Evolutionary conservation across 192 early-diverging fungal species (phyloP).

Genomic region (Irineochytrium annulatum): DNA sequence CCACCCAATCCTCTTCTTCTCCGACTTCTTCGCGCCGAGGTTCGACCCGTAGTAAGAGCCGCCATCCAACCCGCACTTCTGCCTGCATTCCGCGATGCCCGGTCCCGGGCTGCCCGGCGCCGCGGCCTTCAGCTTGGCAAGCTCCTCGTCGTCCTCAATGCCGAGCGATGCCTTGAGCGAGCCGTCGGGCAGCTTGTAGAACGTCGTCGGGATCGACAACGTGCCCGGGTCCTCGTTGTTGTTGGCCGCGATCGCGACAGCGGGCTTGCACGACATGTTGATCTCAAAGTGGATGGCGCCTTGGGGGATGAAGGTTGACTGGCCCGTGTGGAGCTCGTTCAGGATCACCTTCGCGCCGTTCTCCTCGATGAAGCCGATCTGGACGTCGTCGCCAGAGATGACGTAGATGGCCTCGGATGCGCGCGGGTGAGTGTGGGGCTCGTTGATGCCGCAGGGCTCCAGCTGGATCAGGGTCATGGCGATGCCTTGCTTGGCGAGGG

Average conservation of each 20-base stretch:
- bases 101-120: neutral
- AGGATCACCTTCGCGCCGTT: conserved; percentile 4
- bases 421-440: conserved; percentile 1
- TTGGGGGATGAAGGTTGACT: conserved; percentile 4
- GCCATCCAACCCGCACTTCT: neutral
- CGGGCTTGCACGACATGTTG: conserved; percentile 1
- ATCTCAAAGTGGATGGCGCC: conserved; percentile 4
- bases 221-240: conserved; percentile 8
- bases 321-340: neutral
- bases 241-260: neutral
- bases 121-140: neutral
- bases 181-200: conserved; percentile 3
- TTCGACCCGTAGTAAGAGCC: too few species aligned
- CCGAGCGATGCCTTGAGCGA: neutral
- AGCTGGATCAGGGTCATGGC: neutral
- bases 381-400: conserved; percentile 2
- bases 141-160: neutral
- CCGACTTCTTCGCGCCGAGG: too few species aligned
- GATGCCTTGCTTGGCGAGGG: neutral
- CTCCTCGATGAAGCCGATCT: conserved; percentile 5
- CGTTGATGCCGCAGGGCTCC: conserved; percentile 1
- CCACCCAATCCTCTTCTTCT: too few species aligned
- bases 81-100: neutral
- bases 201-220: neutral
- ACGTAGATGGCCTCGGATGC: conserved; percentile 6